Conservation (phyloP, 257 asterid genomes). For the Verbascum thapsus region DNA sequence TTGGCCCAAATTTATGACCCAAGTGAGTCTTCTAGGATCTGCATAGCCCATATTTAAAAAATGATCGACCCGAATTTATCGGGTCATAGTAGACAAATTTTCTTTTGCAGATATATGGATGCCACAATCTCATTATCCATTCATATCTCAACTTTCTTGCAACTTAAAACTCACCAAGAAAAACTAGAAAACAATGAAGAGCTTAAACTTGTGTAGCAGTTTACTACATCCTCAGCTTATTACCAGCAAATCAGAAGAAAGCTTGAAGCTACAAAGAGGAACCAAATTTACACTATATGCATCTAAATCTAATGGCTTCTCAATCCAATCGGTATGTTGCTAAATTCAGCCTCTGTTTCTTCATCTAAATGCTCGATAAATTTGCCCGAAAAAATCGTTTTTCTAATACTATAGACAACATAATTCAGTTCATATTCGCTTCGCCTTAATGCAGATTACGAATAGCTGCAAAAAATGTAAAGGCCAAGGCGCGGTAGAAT, state of each 20-base stretch:
- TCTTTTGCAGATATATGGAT: constrained; percentile 12
- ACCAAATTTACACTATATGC: constrained; percentile 36
- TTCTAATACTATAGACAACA: background rate
- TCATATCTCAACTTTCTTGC: constrained; percentile 21
- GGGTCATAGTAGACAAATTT: background rate
- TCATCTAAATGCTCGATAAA: background rate
- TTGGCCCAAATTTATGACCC: no score
- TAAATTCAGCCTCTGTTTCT: background rate
- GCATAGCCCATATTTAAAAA: no score
- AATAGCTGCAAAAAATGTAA: constrained; percentile 62
- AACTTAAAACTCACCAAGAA: constrained; percentile 1
- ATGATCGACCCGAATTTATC: no score
- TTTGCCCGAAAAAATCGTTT: background rate
- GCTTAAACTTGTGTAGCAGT: constrained; percentile 21
- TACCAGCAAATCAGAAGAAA: constrained; percentile 21
- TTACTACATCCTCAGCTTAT: constrained; percentile 19
- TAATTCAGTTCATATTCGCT: background rate
- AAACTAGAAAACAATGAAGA: constrained; percentile 33
- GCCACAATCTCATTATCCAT: constrained; percentile 52
- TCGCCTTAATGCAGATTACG: constrained; percentile 38
- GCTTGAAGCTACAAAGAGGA: constrained; percentile 26
- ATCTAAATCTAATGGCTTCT: constrained; percentile 66
- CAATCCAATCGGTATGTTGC: constrained; percentile 54
- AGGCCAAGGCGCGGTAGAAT: constrained; percentile 86
- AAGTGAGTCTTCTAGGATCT: no score